Evolutionary conservation across 345 rosid species (phyloP), one percentile per base, ranked within the genome.

Genomic region (Carallia pectinifolia): DNA sequence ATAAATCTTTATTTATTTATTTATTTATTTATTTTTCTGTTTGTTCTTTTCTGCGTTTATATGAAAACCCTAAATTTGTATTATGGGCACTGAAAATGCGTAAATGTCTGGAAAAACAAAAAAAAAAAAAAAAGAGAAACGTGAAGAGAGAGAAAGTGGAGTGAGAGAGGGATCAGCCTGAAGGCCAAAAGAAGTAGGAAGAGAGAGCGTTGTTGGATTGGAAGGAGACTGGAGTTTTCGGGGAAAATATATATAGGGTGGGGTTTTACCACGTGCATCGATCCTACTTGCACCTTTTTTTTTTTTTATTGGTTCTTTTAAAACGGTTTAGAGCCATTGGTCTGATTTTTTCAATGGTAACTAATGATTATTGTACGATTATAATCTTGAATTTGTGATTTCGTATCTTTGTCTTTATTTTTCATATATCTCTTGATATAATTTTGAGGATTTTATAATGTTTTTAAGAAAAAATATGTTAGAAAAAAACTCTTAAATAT

Each of bases 191-290:
- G 36, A 37, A 62, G 50, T 19, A 33, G 9, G 38, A 54, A 13
- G 55, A 58, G 54, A 16, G 16, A 17, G 48, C 6, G 66, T 1
- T 23, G 4, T 9, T 7, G 48, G 23, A 23, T 6, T 36, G 2
- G 62, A 7, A 10, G 47, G 16, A 31, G 19, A 6, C 15, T 4
- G 65, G 12, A 10, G 39, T 23, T 33, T 33, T 12, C 36, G 7
- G 23, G 10, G 31, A 44, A 40, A 19, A 27, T 72, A 44, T 58
- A 72, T 71, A 64, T 16, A 33, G 2, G 38, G 16, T 1, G 34
- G 68, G 27, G 67, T 33, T 0, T 44, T 53, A 5, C 38, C 70
- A 72, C 75, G 59, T 72, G 75, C 59, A 54, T n/a, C 13, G 37
- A 58, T 69, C 58, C 65, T 30, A 60, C 56, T 60, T n/a, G 64